Evolutionary conservation across 108 stramenopile species (phyloP), one percentile per base, ranked within the genome.

Genomic region (Nitzschia sp.): DNA sequence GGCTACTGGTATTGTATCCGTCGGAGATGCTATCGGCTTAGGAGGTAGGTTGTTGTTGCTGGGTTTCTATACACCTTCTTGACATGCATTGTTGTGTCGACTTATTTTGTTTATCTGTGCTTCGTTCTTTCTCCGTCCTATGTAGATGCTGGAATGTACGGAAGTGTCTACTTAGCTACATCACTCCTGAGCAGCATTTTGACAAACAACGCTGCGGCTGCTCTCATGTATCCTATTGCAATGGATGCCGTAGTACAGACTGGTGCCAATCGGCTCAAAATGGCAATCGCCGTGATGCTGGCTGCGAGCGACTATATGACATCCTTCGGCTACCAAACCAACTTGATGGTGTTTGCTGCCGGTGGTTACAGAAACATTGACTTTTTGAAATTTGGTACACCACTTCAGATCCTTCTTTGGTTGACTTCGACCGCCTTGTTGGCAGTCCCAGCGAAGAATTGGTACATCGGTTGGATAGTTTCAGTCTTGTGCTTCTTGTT

Each of bases 141-240:
- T 9, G 13, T 32, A 69, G 74, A 72, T 34, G 82, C 89, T 59
- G 92, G 92, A 9, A 63, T 91, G 28, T 84, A 77, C 45, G 92
- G 82, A 41, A 80, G 88, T 28, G 88, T 94, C 5, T 94, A 94
- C 52, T 69, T 94, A 66, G 93, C 90, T 16, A 90, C 88, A 19
- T 81, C 85, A 56, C 44, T 94, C 53, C 87, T 94, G 31, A 86
- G 83, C 48, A 86, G 80, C 52, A 66, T 94, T 16, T 83, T 94
- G 1, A 94, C 93, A 4, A 94, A 94, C 80, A 91, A 91, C 67
- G 93, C 93, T 38, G 93, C 93, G 22, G 93, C 93, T 13, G 85
- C 93, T 22, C 62, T 93, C 23, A 79, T 93, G 61, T 93, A 87
- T 71, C 87, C 89, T 27, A 89, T 93, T 50, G 93, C 93, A 23